Percentiles rank a stretch among this genome's conserved stretches.
These are phyloP conservation scores for Fragilariopsis cylindrus DNA, from an alignment of 108 stramenopile genomes.

Conservation along the genomic window DNA sequence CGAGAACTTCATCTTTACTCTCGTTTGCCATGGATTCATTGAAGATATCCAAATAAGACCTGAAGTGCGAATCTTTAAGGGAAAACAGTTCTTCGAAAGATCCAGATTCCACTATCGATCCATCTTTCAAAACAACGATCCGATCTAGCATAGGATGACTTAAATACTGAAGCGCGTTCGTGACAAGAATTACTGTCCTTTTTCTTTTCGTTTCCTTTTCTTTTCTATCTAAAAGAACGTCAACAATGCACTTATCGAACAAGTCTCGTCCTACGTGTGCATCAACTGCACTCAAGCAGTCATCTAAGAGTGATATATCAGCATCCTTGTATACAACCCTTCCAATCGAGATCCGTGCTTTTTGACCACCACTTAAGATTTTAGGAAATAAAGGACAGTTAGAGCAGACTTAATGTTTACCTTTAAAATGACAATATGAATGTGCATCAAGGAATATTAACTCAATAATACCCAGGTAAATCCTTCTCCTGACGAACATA, in stretches of 20 bases:
- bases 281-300: conserved; percentile 93
- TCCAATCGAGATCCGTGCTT: conserved; percentile 94
- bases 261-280: conserved; percentile 92
- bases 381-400: background rate
- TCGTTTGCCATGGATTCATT: conserved; percentile 35
- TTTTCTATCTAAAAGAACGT: conserved; percentile 50
- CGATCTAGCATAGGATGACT: conserved; percentile 62
- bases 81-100: conserved; percentile 66
- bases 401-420: no score
- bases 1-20: background rate
- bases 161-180: conserved; percentile 92
- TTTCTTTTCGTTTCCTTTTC: conserved; percentile 20
- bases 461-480: no score
- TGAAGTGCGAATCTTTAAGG: conserved; percentile 52
- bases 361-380: conserved; percentile 83
- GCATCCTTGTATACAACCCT: conserved; percentile 91
- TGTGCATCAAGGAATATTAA: no score
- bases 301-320: conserved; percentile 91
- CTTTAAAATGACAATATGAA: no score
- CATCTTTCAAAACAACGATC: conserved; percentile 79
- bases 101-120: conserved; percentile 81
- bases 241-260: conserved; percentile 87
- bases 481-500: no score
- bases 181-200: conserved; percentile 84
- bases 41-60: conserved; percentile 56